A percentile compares a stretch with the other conserved stretches of the same genome.
Evolutionary conservation across 352 stramenopile species (phyloP).

Genomic region (Albugo candida): DNA sequence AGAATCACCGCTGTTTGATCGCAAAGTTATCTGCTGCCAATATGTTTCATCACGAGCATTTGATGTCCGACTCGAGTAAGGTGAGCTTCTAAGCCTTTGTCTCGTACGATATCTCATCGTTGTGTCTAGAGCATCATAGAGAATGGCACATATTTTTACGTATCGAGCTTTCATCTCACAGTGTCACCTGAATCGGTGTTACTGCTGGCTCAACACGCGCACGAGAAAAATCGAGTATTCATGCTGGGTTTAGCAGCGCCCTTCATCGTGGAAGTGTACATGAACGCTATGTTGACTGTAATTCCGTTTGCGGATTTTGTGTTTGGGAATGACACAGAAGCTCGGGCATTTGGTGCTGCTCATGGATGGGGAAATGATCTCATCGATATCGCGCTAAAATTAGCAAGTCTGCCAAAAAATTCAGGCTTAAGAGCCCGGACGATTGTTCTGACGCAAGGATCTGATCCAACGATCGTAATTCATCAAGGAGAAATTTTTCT

Average conservation of each 20-base stretch:
- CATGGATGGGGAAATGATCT: conserved; percentile 82
- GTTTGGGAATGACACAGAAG: conserved; percentile 98
- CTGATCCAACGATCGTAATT: conserved; percentile 90
- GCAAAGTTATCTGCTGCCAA: conserved; percentile 97
- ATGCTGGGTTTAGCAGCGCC: conserved; percentile 94
- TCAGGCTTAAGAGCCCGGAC: conserved; percentile 77
- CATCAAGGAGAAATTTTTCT: conserved; percentile 83
- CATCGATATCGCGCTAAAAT: conserved; percentile 82
- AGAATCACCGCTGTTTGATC: conserved; percentile 91
- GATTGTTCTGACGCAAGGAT: conserved; percentile 97
- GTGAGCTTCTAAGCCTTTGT: not conserved
- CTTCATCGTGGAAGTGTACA: conserved; percentile 98
- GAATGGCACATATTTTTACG: conserved; percentile 93
- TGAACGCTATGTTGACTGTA: conserved; percentile 86
- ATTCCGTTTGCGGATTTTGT: conserved; percentile 95
- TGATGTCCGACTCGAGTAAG: conserved; percentile 69
- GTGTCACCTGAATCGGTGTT: conserved; percentile 89
- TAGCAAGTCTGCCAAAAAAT: conserved; percentile 87
- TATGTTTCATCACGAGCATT: conserved; percentile 89
- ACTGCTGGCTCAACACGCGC: conserved; percentile 83
- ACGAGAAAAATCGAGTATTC: conserved; percentile 88
- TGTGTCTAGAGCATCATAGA: conserved; percentile 80
- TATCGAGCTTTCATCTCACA: conserved; percentile 96
- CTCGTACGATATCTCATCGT: conserved; percentile 1
- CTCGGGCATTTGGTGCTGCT: conserved; percentile 84